These are phyloP conservation scores for Calvatia gigantea DNA, from an alignment of 768 basidiomycete species.

Conservation along the genomic window DNA sequence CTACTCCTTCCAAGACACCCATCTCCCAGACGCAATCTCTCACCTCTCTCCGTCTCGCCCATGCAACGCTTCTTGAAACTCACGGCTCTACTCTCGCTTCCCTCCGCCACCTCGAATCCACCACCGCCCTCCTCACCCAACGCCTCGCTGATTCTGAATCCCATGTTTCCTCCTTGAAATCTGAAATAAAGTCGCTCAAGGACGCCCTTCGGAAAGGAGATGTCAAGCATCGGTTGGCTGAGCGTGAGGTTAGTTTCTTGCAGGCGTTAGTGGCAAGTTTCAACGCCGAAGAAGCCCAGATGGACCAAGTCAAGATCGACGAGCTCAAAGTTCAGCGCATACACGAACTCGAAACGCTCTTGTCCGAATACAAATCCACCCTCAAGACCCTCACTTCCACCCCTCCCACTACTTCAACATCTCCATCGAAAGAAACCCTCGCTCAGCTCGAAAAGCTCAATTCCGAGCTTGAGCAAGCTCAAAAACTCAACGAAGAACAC, in stretches of 20 bases:
- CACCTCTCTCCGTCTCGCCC: slow-evolving; percentile 54
- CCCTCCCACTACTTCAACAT: background rate
- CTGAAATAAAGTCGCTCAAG: slow-evolving; percentile 33
- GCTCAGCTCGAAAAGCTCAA: slow-evolving; percentile 4
- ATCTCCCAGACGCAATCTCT: slow-evolving; percentile 56
- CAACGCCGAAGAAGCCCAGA: slow-evolving; percentile 50
- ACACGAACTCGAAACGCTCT: slow-evolving; percentile 50
- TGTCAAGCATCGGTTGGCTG: slow-evolving; percentile 29
- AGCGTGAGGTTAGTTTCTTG: slow-evolving; percentile 65
- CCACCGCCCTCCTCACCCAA: slow-evolving; percentile 38
- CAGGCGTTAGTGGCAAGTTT: slow-evolving; percentile 68
- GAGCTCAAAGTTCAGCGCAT: slow-evolving; percentile 39
- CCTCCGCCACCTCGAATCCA: slow-evolving; percentile 50
- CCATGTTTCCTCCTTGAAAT: slow-evolving; percentile 29
- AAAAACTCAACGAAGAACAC: slow-evolving; percentile 24
- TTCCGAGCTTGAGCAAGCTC: slow-evolving; percentile 5
- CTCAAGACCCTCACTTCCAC: slow-evolving; percentile 37
- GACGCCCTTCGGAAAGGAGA: slow-evolving; percentile 32
- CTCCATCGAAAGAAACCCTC: slow-evolving; percentile 15
- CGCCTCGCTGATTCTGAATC: slow-evolving; percentile 34
- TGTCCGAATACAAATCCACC: slow-evolving; percentile 52
- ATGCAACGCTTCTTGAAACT: slow-evolving; percentile 65
- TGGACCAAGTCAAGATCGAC: slow-evolving; percentile 28
- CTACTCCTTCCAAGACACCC: slow-evolving; percentile 41
- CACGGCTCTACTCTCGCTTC: slow-evolving; percentile 55